phyloP scores from a whole-genome alignment of 1,139 yeast species.

The Arxiozyma telluris region DNA sequence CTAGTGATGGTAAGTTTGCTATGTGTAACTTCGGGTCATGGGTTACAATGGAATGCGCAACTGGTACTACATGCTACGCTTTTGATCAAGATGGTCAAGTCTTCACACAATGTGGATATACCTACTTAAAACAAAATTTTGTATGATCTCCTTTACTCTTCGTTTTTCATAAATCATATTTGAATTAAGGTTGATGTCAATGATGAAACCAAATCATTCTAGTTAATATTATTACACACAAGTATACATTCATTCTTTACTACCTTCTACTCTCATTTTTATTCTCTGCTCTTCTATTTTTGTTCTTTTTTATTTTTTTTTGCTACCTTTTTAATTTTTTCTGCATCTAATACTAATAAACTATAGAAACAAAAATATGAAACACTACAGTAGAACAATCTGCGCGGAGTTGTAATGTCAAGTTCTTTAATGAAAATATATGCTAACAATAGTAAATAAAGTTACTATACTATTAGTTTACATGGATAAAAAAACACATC shows the following conservation, averaged over 20 bases:
- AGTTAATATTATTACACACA: not conserved
- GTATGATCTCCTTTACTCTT: slow-evolving; percentile 3
- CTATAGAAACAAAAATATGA: not conserved
- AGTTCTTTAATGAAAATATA: no score
- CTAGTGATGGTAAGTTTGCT: slow-evolving; percentile 41
- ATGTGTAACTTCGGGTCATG: slow-evolving; percentile 48
- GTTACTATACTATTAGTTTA: no score
- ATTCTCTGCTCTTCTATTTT: not conserved
- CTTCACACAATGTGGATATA: slow-evolving; percentile 35
- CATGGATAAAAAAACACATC: no score
- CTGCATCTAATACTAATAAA: no score
- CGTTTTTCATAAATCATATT: no score
- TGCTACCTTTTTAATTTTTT: no score
- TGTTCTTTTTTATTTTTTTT: no score
- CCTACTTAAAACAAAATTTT: slow-evolving; percentile 15
- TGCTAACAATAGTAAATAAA: no score
- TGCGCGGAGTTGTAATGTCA: not conserved
- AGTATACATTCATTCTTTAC: not conserved
- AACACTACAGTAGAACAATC: no score
- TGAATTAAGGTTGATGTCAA: no score
- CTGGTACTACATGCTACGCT: slow-evolving; percentile 53
- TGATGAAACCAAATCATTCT: not conserved
- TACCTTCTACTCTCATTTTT: no score
- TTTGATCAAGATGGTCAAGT: slow-evolving; percentile 34
- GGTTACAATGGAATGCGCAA: slow-evolving; percentile 47